Evolutionary conservation across 495 filamentous ascomycete genomes (phyloP).

Genomic region (Rhypophila decipiens): DNA sequence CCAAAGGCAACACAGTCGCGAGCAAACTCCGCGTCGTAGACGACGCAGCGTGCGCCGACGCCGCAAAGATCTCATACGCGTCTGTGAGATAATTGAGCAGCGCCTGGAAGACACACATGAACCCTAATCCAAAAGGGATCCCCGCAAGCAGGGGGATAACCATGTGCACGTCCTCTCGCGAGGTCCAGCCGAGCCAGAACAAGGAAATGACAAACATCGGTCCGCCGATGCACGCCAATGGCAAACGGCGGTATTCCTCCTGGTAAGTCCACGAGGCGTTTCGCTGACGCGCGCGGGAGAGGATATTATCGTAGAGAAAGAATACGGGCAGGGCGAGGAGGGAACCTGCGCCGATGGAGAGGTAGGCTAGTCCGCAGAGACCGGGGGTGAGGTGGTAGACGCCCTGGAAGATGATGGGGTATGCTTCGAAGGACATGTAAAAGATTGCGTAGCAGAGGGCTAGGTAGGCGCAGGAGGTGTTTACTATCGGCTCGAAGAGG

Average conservation of each 20-base stretch:
- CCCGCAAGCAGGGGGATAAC: slow-evolving; percentile 59
- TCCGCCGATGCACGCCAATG: slow-evolving; percentile 59
- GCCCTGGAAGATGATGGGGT: slow-evolving; percentile 55
- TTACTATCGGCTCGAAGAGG: slow-evolving; percentile 42
- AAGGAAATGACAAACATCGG: slow-evolving; percentile 54
- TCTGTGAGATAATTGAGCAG: slow-evolving; percentile 69
- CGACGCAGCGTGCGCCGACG: slow-evolving; percentile 61
- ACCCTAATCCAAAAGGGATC: slow-evolving; percentile 63
- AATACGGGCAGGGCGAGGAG: slow-evolving; percentile 43
- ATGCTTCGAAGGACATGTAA: slow-evolving; percentile 67
- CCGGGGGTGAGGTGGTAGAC: slow-evolving; percentile 41
- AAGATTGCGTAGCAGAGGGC: slow-evolving; percentile 67
- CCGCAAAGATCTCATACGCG: slow-evolving; percentile 68
- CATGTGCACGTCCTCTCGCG: slow-evolving; percentile 49
- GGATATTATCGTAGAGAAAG: slow-evolving; percentile 39
- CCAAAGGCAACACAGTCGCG: slow-evolving; percentile 54
- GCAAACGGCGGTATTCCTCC: slow-evolving; percentile 60
- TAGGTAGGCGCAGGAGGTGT: slow-evolving; percentile 61
- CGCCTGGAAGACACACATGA: slow-evolving; percentile 46
- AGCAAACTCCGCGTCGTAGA: slow-evolving; percentile 54
- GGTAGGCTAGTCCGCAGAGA: slow-evolving; percentile 38
- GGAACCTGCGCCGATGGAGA: slow-evolving; percentile 41
- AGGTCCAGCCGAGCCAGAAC: slow-evolving; percentile 72
- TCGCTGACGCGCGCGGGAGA: slow-evolving; percentile 15
- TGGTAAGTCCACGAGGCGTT: slow-evolving; percentile 27